phyloP scores from a whole-genome alignment of 2,329 filamentous ascomycete species.

The Paraconiothyrium brasiliense region DNA sequence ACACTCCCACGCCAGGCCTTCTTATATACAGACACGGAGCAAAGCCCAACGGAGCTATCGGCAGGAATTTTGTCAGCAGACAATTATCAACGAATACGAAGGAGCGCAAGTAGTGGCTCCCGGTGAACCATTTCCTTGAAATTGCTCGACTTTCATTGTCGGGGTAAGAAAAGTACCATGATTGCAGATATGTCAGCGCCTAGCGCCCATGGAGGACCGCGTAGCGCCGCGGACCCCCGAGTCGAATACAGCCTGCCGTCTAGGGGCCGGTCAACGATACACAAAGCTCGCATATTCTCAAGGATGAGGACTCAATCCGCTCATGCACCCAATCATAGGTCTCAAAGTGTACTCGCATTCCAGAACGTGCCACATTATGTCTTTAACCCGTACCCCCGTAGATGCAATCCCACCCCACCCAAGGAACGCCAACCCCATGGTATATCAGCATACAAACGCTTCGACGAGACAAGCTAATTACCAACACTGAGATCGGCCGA shows the following conservation, averaged over 20 bases:
- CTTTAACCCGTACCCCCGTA: background rate
- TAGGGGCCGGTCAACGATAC: background rate
- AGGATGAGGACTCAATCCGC: background rate
- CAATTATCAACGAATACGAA: background rate
- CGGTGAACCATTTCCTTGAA: background rate
- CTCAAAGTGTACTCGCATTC: background rate
- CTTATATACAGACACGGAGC: background rate
- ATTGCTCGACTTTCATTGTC: background rate
- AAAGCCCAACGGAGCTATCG: background rate
- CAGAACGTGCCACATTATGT: conserved; percentile 13
- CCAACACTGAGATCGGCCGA: conserved; percentile 52
- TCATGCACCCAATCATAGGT: background rate
- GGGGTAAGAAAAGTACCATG: background rate
- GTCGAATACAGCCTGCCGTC: background rate
- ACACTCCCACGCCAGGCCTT: background rate
- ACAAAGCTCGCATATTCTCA: background rate
- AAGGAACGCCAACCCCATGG: conserved; percentile 11
- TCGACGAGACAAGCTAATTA: conserved; percentile 9
- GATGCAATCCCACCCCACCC: conserved; percentile 6
- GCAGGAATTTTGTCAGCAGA: background rate
- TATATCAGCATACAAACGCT: background rate
- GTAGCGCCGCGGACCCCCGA: conserved; percentile 6
- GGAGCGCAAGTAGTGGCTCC: background rate
- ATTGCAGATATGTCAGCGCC: background rate
- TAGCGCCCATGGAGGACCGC: background rate